Percentiles rank a stretch among this genome's conserved stretches.
phyloP scores from a whole-genome alignment of 2,329 filamentous ascomycete species.

The Fusarium sp. region DNA sequence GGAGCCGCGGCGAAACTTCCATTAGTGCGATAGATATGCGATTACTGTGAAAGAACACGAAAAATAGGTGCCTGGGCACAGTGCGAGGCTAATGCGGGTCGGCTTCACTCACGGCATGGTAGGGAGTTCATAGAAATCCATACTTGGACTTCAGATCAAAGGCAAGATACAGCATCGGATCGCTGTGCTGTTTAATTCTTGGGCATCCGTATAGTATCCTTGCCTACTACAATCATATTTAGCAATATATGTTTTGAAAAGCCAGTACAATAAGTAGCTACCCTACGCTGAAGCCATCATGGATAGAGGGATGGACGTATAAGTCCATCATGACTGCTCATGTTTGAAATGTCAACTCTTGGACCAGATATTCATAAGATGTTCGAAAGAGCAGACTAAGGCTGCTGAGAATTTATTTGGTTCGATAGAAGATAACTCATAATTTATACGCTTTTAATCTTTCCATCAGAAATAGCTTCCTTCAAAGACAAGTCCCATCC shows the following conservation, averaged over 20 bases:
- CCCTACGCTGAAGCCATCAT: neutral
- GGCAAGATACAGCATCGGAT: conserved; percentile 26
- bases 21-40: conserved; percentile 61
- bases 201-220: too few relatives aligned
- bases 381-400: too few relatives aligned
- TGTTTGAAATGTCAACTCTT: neutral
- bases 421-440: too few relatives aligned
- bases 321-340: neutral
- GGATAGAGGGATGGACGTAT: neutral
- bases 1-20: conserved; percentile 55
- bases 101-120: conserved; percentile 25
- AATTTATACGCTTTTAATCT: too few relatives aligned
- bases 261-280: neutral
- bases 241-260: neutral
- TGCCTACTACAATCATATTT: too few relatives aligned
- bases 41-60: conserved; percentile 13
- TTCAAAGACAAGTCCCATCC: too few relatives aligned
- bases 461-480: too few relatives aligned
- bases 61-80: rapidly evolving
- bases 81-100: conserved; percentile 17
- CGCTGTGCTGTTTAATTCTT: neutral
- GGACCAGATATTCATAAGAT: neutral
- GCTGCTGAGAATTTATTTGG: too few relatives aligned
- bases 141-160: conserved; percentile 9
- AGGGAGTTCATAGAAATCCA: conserved; percentile 11